Evolutionary conservation across 139 green algal species (phyloP), one percentile per base, ranked within the genome.

Genomic region (Chlorella ohadii): DNA sequence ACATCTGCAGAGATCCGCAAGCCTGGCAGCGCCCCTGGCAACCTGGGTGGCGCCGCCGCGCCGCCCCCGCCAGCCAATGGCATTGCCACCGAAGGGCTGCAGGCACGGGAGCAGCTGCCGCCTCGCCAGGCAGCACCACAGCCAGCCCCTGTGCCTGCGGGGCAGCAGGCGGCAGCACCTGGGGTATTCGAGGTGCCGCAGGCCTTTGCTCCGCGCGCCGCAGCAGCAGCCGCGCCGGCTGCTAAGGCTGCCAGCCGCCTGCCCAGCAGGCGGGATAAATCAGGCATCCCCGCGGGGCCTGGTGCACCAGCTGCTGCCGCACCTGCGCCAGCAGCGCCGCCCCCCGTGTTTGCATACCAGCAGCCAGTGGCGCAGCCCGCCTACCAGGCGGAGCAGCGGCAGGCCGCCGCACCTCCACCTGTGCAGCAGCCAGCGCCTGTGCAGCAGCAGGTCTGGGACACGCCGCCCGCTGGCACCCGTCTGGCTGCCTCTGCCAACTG

Each of bases 1-100:
- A 1, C 47, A 55, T 56, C 56, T n/a, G 47, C 80, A 85, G 87
- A 86, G 59, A 84, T 84, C 63, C 79, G 81, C 39, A 81, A 76
- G 80, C 79, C 84, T 44, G 73, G 64, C n/a, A 70, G 25, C 19
- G 61, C 73, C 13, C 23, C 61, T 15, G 47, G 34, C 57, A 63
- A 63, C 78, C 31, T 15, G 4, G 33, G 34, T 15, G 44, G 41
- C n/a, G 41, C 41, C 12, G 28, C 63, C 36, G 27, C 23, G 2
- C 39, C 22, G 22, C 27, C 20, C 27, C 70, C 39, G 0, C 39
- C 70, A 20, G 27, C 51, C 51, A 59, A 59, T 13, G 15, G 51
- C 51, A 23, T 59, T 59, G 51, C 51, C 3, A 13, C 51, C 22
- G 51, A 59, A 59, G 22, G 1, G 59, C 59, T 11, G 22, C 19